A percentile compares a stretch with the other conserved stretches of the same genome.
phyloP scores from a whole-genome alignment of 257 asterid species.

The Jacaranda copaia region DNA sequence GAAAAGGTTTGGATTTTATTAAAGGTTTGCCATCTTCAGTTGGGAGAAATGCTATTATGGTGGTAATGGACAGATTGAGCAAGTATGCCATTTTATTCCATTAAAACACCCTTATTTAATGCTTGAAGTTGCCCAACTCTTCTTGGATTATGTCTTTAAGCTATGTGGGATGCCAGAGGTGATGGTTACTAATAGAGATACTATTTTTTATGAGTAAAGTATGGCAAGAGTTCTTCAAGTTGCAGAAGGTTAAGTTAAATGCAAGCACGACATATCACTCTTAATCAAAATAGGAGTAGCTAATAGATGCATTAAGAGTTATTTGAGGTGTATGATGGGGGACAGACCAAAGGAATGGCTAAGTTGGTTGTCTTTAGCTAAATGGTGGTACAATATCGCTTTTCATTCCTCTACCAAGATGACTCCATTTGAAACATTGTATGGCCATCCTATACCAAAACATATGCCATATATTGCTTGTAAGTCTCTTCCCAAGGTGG shows the following conservation, averaged over 20 bases:
- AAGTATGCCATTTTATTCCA: background rate
- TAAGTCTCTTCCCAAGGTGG: background rate
- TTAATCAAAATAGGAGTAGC: background rate
- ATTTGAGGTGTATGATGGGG: background rate
- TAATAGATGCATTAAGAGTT: background rate
- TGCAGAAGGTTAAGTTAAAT: background rate
- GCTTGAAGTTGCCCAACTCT: background rate
- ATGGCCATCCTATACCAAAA: background rate
- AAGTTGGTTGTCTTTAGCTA: background rate
- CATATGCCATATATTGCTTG: background rate
- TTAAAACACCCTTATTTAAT: background rate
- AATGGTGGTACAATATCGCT: constrained; percentile 18
- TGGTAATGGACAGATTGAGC: background rate
- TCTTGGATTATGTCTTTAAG: background rate
- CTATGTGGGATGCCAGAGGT: background rate
- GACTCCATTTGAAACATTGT: background rate
- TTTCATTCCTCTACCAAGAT: background rate
- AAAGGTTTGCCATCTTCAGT: background rate
- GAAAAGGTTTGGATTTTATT: constrained; percentile 1
- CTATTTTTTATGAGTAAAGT: background rate
- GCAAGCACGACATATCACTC: background rate
- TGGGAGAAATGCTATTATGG: background rate
- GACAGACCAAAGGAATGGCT: background rate
- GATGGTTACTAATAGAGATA: constrained; percentile 7
- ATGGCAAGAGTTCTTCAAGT: background rate